These are phyloP conservation scores for Aspergillus luchuensis DNA, from an alignment of 2,329 filamentous ascomycete genomes.

Conservation along the genomic window DNA sequence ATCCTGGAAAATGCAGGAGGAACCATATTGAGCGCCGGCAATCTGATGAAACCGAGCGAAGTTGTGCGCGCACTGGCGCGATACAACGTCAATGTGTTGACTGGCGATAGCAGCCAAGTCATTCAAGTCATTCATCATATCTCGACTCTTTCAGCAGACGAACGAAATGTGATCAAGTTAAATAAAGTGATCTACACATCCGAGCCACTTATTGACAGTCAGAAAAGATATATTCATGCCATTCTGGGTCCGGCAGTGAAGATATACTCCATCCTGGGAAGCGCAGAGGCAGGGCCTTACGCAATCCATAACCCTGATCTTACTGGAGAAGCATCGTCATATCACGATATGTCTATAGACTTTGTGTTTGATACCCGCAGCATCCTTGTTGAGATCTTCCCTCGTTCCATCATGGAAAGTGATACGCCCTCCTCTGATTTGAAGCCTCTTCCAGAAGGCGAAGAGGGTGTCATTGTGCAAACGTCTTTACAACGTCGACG, in stretches of 20 bases:
- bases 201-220: constrained; percentile 39
- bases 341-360: constrained; percentile 26
- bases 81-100: constrained; percentile 43
- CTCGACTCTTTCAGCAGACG: constrained; percentile 29
- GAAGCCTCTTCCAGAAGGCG: constrained; percentile 23
- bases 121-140: constrained; percentile 42
- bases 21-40: constrained; percentile 42
- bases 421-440: background rate
- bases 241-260: constrained; percentile 34
- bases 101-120: constrained; percentile 45
- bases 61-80: constrained; percentile 32
- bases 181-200: constrained; percentile 52
- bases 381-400: constrained; percentile 44
- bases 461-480: constrained; percentile 44
- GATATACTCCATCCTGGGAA: constrained; percentile 47
- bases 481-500: constrained; percentile 47
- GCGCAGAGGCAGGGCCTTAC: constrained; percentile 49
- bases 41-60: constrained; percentile 26
- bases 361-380: constrained; percentile 45
- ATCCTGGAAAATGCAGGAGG: constrained; percentile 47
- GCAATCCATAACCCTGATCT: constrained; percentile 37
- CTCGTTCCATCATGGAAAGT: constrained; percentile 4
- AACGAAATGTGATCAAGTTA: constrained; percentile 29
- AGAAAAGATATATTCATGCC: constrained; percentile 34
- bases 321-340: constrained; percentile 10